Evolutionary conservation across 2,329 filamentous ascomycete genomes (phyloP).

Genomic region (Fusarium nelsonii): DNA sequence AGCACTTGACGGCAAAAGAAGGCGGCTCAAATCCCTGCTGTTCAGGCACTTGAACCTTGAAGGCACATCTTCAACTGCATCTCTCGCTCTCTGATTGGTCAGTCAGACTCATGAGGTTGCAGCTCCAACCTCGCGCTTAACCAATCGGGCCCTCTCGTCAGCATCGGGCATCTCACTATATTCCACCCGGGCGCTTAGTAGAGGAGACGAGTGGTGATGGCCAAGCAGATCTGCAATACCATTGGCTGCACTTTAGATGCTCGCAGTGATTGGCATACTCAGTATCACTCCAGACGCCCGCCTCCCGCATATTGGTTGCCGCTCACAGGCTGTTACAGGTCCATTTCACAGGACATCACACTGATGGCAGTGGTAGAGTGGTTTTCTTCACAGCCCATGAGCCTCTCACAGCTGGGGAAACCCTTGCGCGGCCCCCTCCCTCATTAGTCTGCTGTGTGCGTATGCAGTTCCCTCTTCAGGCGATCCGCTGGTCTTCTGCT

Average conservation of each 20-base stretch:
- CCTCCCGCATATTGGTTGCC: conserved; percentile 22
- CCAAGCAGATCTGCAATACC: conserved; percentile 29
- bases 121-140: conserved; percentile 29
- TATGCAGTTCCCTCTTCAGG: conserved; percentile 18
- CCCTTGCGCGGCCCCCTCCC: neutral
- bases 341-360: conserved; percentile 34
- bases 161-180: conserved; percentile 34
- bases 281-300: conserved; percentile 41
- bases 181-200: conserved; percentile 52
- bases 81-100: conserved; percentile 44
- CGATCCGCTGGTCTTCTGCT: conserved; percentile 12
- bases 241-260: conserved; percentile 45
- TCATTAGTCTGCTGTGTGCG: neutral
- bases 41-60: conserved; percentile 22
- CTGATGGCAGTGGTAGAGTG: conserved; percentile 6
- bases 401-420: conserved; percentile 28
- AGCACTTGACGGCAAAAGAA: conserved; percentile 27
- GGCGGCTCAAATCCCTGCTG: conserved; percentile 27
- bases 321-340: conserved; percentile 36
- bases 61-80: conserved; percentile 36
- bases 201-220: conserved; percentile 36
- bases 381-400: conserved; percentile 12
- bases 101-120: conserved; percentile 19
- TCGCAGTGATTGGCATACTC: conserved; percentile 31
- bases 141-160: conserved; percentile 47